Evolutionary conservation across 2,329 filamentous ascomycete species (phyloP).

Genomic region (Lecanicillium sp.): DNA sequence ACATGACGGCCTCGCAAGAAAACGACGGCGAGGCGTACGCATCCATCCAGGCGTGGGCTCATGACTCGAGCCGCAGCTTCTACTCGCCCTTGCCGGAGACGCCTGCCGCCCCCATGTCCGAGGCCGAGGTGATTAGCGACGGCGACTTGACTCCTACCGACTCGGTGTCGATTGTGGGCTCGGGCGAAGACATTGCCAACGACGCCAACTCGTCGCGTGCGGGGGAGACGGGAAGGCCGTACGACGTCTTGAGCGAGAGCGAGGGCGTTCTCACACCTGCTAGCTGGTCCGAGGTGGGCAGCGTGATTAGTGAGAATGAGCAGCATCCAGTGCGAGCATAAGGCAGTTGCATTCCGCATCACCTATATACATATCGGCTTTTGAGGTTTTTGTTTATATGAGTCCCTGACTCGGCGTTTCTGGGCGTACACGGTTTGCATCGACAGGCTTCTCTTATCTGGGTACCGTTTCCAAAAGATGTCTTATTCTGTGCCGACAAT

Average conservation of each 20-base stretch:
- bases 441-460: no score
- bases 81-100: constrained; percentile 54
- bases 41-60: constrained; percentile 59
- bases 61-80: constrained; percentile 44
- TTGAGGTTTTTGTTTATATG: no score
- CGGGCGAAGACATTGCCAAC: constrained; percentile 37
- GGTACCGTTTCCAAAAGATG: no score
- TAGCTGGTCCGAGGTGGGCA: constrained; percentile 60
- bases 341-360: no score
- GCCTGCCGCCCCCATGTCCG: constrained; percentile 40
- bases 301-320: constrained; percentile 51
- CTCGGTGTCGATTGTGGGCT: constrained; percentile 46
- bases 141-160: constrained; percentile 53
- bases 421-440: no score
- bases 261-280: constrained; percentile 52
- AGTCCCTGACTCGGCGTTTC: no score
- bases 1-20: constrained; percentile 44
- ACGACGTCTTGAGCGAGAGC: constrained; percentile 52
- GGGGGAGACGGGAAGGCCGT: constrained; percentile 31
- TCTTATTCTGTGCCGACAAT: no score
- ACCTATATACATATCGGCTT: no score
- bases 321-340: neutral
- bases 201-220: constrained; percentile 31
- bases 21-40: constrained; percentile 42
- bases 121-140: constrained; percentile 43